Percentiles rank a stretch among this genome's conserved stretches.
Conservation (phyloP, 208 protist genomes). For the Leishmania turanica region DNA sequence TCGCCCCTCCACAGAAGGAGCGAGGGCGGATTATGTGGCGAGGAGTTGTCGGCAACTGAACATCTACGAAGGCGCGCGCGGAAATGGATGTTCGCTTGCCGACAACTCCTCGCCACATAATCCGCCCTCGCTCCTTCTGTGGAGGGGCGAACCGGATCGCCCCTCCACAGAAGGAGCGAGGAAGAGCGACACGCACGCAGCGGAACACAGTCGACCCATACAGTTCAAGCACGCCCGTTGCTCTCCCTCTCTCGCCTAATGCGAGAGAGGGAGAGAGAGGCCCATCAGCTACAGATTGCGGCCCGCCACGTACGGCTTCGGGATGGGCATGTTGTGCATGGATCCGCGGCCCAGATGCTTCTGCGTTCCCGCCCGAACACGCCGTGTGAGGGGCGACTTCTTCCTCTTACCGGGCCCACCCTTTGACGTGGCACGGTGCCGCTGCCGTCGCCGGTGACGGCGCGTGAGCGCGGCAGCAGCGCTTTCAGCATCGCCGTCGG, state of each 20-base stretch:
- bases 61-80: background rate
- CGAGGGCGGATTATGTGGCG: background rate
- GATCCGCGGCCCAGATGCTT: conserved; percentile 74
- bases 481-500: conserved; percentile 5
- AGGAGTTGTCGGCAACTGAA: background rate
- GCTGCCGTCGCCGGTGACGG: background rate
- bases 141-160: background rate
- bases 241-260: background rate
- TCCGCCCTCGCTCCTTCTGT: background rate
- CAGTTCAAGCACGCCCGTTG: background rate
- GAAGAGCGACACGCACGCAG: background rate
- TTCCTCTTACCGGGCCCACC: conserved; percentile 1
- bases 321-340: conserved; percentile 80
- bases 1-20: background rate
- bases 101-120: background rate
- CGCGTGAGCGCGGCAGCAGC: background rate
- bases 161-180: background rate
- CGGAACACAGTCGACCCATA: no score
- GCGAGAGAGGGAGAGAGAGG: conserved; percentile 14
- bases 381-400: conserved; percentile 3
- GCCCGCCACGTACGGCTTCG: conserved; percentile 80
- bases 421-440: background rate
- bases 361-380: conserved; percentile 44
- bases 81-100: background rate
- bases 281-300: conserved; percentile 35